phyloP scores from a whole-genome alignment of 768 basidiomycete species.

The Xanthoconium stramineum region DNA sequence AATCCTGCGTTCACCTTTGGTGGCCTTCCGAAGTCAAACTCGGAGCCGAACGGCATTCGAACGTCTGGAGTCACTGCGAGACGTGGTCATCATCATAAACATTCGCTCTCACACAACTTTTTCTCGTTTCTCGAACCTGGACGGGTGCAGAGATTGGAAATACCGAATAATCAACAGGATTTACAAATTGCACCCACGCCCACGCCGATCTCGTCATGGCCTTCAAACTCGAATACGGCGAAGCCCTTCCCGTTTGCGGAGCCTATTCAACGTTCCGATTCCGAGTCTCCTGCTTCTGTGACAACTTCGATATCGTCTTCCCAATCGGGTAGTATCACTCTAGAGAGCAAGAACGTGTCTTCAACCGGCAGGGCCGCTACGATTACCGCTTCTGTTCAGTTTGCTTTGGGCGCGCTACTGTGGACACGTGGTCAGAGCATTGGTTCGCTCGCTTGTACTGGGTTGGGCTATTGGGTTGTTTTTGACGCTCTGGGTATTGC shows the following conservation, averaged over 20 bases:
- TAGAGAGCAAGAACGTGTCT: conserved; percentile 12
- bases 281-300: conserved; percentile 21
- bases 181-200: conserved; percentile 59
- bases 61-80: conserved; percentile 26
- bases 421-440: conserved; percentile 91
- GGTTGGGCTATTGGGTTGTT: conserved; percentile 93
- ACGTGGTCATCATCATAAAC: conserved; percentile 87
- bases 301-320: conserved; percentile 10
- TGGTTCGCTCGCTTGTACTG: conserved; percentile 84
- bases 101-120: conserved; percentile 91
- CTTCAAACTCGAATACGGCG: conserved; percentile 41
- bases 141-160: neutral
- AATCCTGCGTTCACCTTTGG: conserved; percentile 65
- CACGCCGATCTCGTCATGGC: conserved; percentile 65
- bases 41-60: conserved; percentile 16
- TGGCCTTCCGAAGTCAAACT: conserved; percentile 36
- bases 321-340: neutral
- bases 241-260: conserved; percentile 7
- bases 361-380: conserved; percentile 23
- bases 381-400: conserved; percentile 40
- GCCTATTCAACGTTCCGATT: conserved; percentile 19
- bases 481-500: conserved; percentile 86
- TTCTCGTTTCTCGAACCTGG: conserved; percentile 93
- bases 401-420: conserved; percentile 64
- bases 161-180: conserved; percentile 28